Evolutionary conservation across 768 basidiomycete species (phyloP), one percentile per base, ranked within the genome.

Genomic region (Termitomyces sp.): DNA sequence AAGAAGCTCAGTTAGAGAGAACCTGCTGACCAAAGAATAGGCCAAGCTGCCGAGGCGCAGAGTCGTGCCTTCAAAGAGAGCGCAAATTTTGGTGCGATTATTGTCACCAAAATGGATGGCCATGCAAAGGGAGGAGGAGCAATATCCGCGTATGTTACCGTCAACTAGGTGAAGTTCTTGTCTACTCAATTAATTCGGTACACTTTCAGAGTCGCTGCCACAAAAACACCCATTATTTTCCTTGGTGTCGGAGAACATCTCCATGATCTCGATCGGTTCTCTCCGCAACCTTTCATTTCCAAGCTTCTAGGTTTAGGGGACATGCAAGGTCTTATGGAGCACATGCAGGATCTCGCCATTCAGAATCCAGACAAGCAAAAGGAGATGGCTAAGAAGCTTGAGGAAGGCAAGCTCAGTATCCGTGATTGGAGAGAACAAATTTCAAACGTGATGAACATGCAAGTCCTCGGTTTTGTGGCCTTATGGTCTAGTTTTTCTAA

Each of bases 51-150:
- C 14, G 97, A 99, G 67, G 89, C 91, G 5, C 97, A 99, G 66
- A 90, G 89, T 68, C 83, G 84, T 41, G 97, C 97, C 1, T 99
- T 99, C 80, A 99, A 99, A 72, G 96, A 98, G 59, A 93, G 89
- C 57, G 91, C 94, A 21, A 85, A 97, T 67, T 99, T 99, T 67
- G 97, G 96, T 55, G 97, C 96, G 2, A 99, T 99, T 61, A 97
- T 99, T 57, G 97, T 99, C 15, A 99, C 97, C 11, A 99, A 99
- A 74, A 93, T 99, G 86, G 97, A 99, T 63, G 97, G 97, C 4
- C 97, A 99, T 64, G 97, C 97, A 1, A 98, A 97, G 68, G 97
- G 97, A 54, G 97, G 97, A 69, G 97, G 97, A 22, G 97, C 97
- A 30, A 98, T 99, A 57, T 99, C 97, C 44, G 96, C 96, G 96